Evolutionary conservation across 1,284 basidiomycete species (phyloP).

Genomic region (Austroboletus novae-zelandiae): DNA sequence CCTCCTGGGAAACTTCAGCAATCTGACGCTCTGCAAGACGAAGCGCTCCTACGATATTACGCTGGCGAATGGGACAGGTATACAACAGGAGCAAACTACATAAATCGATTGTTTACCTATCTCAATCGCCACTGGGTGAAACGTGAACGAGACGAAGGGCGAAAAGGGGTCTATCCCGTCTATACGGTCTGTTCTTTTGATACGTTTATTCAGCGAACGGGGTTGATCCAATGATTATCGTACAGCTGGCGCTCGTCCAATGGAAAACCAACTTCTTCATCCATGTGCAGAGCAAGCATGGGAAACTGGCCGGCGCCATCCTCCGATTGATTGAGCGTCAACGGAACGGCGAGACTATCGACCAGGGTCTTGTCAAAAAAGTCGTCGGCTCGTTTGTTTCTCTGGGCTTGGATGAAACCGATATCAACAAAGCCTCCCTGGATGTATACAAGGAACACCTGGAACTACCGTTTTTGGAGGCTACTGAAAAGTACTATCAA

Average conservation of each 20-base stretch:
- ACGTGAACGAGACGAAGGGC: constrained; percentile 95
- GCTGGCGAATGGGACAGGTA: constrained; percentile 94
- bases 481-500: constrained; percentile 91
- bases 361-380: constrained; percentile 92
- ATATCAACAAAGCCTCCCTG: constrained; percentile 89
- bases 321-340: constrained; percentile 90
- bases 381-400: constrained; percentile 97
- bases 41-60: constrained; percentile 89
- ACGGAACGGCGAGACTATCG: constrained; percentile 92
- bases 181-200: constrained; percentile 75
- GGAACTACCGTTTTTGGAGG: constrained; percentile 84
- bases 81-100: constrained; percentile 94
- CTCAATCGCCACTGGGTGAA: constrained; percentile 99
- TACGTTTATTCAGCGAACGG: neutral
- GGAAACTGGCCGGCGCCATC: constrained; percentile 85
- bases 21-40: constrained; percentile 80
- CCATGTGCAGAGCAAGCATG: constrained; percentile 77
- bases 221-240: constrained; percentile 5
- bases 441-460: constrained; percentile 95
- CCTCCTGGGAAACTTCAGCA: constrained; percentile 43
- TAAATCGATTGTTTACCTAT: constrained; percentile 95
- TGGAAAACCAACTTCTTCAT: constrained; percentile 95
- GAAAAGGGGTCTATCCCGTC: constrained; percentile 92
- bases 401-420: constrained; percentile 88
- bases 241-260: constrained; percentile 88